phyloP scores from a whole-genome alignment of 2,329 filamentous ascomycete genomes.

The Fusarium miscanthi region DNA sequence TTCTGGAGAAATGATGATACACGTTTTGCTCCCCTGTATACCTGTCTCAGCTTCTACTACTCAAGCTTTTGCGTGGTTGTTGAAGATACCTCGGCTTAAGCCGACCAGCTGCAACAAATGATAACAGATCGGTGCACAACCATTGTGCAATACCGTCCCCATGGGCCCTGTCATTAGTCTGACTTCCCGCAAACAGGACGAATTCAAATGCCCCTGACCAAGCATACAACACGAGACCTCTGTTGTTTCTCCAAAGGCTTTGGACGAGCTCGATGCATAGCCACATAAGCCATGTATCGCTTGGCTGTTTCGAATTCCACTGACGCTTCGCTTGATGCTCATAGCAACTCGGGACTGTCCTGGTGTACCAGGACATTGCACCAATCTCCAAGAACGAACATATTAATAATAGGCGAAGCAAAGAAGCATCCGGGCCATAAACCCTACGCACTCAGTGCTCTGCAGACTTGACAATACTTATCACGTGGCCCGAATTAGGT shows the following conservation, averaged over 20 bases:
- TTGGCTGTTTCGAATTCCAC: constrained; percentile 10
- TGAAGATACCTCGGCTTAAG: constrained; percentile 28
- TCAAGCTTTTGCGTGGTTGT: constrained; percentile 15
- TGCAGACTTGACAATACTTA: constrained; percentile 6
- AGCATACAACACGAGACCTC: not conserved
- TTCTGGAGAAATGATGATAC: not conserved
- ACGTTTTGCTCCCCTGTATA: constrained; percentile 1
- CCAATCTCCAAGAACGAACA: not conserved
- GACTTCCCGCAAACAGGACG: not conserved
- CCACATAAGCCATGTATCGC: constrained; percentile 9
- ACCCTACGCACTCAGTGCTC: not conserved
- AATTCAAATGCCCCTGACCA: constrained; percentile 1
- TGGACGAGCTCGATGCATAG: not conserved
- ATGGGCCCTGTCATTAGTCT: constrained; percentile 13
- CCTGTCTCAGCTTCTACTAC: constrained; percentile 16
- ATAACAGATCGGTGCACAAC: constrained; percentile 11
- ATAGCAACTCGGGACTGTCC: not conserved
- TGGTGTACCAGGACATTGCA: not conserved
- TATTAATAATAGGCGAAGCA: not conserved
- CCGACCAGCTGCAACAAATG: constrained; percentile 30
- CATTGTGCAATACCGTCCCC: constrained; percentile 30
- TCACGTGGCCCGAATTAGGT: constrained; percentile 1
- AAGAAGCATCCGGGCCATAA: not conserved
- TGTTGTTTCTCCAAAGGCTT: not conserved
- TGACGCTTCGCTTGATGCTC: not conserved